Percentiles rank a stretch among this genome's conserved stretches.
Conservation (phyloP, 139 green algal genomes). For the Yamagishiella unicocca region DNA sequence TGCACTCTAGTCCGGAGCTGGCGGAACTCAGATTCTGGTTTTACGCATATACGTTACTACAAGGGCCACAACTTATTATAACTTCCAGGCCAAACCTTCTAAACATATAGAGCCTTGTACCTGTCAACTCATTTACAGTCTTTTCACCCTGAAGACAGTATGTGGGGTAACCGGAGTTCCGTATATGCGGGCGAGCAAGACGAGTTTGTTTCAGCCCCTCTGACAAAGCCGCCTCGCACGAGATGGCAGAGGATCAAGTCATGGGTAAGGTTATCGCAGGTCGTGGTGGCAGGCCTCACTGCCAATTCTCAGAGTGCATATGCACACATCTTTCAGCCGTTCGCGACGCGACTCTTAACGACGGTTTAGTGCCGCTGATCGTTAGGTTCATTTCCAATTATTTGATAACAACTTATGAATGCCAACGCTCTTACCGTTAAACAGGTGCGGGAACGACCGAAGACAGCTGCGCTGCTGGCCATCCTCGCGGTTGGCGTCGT, state of each 20-base stretch:
- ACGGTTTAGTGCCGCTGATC: not conserved
- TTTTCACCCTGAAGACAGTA: too few species aligned
- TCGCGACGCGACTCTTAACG: too few species aligned
- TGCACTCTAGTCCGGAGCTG: too few species aligned
- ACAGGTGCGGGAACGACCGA: not conserved
- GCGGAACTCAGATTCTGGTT: not conserved
- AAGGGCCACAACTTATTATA: not conserved
- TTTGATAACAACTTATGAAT: not conserved
- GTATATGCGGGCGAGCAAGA: not conserved
- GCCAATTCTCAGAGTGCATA: too few species aligned
- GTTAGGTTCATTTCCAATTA: not conserved
- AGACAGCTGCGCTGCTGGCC: not conserved
- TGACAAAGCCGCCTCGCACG: not conserved
- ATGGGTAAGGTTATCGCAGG: not conserved
- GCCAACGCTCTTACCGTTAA: not conserved
- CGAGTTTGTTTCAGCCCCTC: not conserved
- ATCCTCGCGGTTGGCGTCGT: not conserved
- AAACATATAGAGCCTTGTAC: not conserved
- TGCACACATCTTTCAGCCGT: not conserved
- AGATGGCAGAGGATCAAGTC: not conserved
- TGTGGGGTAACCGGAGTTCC: not conserved
- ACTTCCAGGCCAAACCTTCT: not conserved
- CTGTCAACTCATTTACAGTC: too few species aligned
- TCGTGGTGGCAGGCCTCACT: not conserved
- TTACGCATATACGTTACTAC: not conserved